These are phyloP conservation scores for Russula foetens DNA, from an alignment of 768 basidiomycete species.

Conservation along the genomic window DNA sequence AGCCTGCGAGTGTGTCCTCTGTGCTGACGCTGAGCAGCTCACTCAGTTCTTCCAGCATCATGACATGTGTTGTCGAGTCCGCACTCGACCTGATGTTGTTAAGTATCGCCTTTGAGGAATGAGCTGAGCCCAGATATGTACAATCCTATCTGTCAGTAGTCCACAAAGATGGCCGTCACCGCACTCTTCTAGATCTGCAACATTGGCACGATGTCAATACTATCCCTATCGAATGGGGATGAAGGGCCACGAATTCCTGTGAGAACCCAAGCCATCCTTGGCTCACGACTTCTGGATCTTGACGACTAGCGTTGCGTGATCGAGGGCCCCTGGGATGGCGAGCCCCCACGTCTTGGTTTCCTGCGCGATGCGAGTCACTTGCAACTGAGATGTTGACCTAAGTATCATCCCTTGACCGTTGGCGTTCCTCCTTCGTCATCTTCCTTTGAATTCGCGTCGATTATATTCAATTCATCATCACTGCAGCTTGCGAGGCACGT, in stretches of 20 bases:
- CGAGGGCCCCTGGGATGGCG: constrained; percentile 23
- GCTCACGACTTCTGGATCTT: too few relatives aligned
- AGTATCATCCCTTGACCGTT: constrained; percentile 55
- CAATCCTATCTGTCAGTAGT: constrained; percentile 80
- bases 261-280: too few relatives aligned
- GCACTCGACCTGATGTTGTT: constrained; percentile 81
- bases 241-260: too few relatives aligned
- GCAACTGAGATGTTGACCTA: constrained; percentile 86
- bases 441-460: too few relatives aligned
- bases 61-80: constrained; percentile 76
- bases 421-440: constrained; percentile 33
- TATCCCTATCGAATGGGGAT: too few relatives aligned
- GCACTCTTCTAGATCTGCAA: constrained; percentile 47
- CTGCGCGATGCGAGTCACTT: constrained; percentile 42
- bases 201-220: too few relatives aligned
- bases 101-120: constrained; percentile 84
- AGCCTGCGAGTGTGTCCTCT: constrained; percentile 92
- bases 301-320: too few relatives aligned
- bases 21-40: constrained; percentile 94
- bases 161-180: constrained; percentile 75
- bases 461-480: too few relatives aligned
- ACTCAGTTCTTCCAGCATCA: constrained; percentile 90
- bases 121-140: constrained; percentile 86
- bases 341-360: constrained; percentile 45
- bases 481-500: too few relatives aligned